phyloP scores from a whole-genome alignment of 164 flowering plant species.

The Berberis thunbergii region DNA sequence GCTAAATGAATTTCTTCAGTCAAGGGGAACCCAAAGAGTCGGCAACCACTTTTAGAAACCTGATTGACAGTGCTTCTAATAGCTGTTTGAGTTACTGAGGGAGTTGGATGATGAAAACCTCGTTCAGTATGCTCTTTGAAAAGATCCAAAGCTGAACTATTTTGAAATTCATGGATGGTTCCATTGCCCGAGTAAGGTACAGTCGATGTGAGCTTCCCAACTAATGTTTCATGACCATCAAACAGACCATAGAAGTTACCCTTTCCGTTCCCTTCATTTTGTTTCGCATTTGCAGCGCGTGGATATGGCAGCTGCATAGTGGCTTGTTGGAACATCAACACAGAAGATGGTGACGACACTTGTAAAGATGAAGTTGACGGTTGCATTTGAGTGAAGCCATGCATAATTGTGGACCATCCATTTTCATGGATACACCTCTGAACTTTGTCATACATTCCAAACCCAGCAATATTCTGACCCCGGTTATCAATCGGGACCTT shows the following conservation, averaged over 20 bases:
- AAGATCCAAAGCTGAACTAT: conserved; percentile 11
- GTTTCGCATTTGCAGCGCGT: conserved; percentile 3
- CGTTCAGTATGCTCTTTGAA: conserved; percentile 19
- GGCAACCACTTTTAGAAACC: conserved; percentile 45
- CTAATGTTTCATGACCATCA: conserved; percentile 12
- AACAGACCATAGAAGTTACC: conserved; percentile 9
- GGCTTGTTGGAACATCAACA: conserved; percentile 58
- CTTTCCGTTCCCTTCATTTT: conserved; percentile 16
- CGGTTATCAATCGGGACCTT: conserved; percentile 16
- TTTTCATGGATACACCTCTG: conserved; percentile 31
- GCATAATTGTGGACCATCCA: conserved; percentile 31
- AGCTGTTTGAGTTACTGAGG: conserved; percentile 15
- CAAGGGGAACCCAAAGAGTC: conserved; percentile 80
- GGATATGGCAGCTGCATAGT: conserved; percentile 18
- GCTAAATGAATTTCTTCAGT: conserved; percentile 33
- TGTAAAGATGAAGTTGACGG: conserved; percentile 23
- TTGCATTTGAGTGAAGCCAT: conserved; percentile 19
- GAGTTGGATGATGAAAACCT: conserved; percentile 11
- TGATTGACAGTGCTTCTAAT: conserved; percentile 15
- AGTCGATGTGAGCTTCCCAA: conserved; percentile 11
- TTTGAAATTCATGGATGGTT: conserved; percentile 11
- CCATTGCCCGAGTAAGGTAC: conserved; percentile 6
- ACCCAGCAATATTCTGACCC: conserved; percentile 23
- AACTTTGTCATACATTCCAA: conserved; percentile 27
- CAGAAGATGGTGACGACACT: conserved; percentile 70